Percentiles rank a stretch among this genome's conserved stretches.
phyloP scores from a whole-genome alignment of 345 rosid species.

The Anastatica hierochuntica region DNA sequence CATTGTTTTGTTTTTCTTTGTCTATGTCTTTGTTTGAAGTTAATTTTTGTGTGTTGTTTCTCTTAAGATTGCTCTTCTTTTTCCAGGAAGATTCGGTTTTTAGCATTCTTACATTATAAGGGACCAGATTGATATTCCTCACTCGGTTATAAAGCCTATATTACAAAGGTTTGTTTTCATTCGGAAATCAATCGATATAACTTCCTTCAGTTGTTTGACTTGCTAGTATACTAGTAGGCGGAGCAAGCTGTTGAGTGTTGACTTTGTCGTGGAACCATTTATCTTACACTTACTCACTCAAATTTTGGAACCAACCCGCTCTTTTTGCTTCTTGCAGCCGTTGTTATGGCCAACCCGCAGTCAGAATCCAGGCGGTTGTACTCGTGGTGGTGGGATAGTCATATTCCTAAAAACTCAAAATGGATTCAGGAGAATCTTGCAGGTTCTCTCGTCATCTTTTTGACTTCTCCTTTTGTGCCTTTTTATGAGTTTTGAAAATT shows the following conservation, averaged over 20 bases:
- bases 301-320: too few species aligned
- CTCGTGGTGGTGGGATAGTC: slow-evolving; percentile 99
- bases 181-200: not conserved
- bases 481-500: too few species aligned
- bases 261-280: not conserved
- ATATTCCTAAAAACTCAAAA: slow-evolving; percentile 89
- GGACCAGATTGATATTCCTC: not conserved
- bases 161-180: slow-evolving; percentile 13
- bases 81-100: slow-evolving; percentile 3
- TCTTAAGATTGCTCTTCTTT: not conserved
- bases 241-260: not conserved
- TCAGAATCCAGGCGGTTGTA: slow-evolving; percentile 58
- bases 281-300: too few species aligned
- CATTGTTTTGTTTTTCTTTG: slow-evolving; percentile 6
- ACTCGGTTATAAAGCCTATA: not conserved
- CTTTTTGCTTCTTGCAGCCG: slow-evolving; percentile 26
- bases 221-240: too few species aligned
- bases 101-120: not conserved
- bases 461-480: not conserved
- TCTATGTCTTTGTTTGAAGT: not conserved
- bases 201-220: too few species aligned
- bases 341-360: slow-evolving; percentile 44
- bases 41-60: not conserved
- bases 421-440: slow-evolving; percentile 99
- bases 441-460: slow-evolving; percentile 29